A percentile compares a stretch with the other conserved stretches of the same genome.
These are phyloP conservation scores for Pyrus betulifolia DNA, from an alignment of 306 rosid species.

Conservation along the genomic window DNA sequence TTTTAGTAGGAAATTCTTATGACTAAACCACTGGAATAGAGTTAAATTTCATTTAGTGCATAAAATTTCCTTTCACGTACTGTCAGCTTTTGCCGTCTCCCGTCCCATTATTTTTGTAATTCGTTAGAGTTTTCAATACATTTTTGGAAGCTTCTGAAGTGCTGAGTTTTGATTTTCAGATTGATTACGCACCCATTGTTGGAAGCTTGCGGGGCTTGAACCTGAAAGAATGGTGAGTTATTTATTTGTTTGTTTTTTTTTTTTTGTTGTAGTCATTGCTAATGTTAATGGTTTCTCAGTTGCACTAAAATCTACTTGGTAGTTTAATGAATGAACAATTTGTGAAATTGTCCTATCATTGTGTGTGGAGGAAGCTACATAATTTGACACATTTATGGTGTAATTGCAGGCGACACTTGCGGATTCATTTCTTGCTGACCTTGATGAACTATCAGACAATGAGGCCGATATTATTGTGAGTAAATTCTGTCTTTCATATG, in stretches of 20 bases:
- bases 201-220: not conserved
- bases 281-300: not conserved
- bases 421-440: slow-evolving; percentile 93
- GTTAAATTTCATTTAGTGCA: not conserved
- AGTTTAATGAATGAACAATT: not conserved
- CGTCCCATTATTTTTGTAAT: not conserved
- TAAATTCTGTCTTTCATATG: not conserved
- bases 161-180: not conserved
- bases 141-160: not conserved
- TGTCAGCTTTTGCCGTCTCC: not conserved
- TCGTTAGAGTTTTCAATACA: not conserved
- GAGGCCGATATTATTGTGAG: slow-evolving; percentile 67
- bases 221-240: slow-evolving; percentile 20
- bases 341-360: not conserved
- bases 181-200: not conserved
- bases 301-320: not conserved
- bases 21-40: not conserved
- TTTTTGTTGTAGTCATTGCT: not conserved
- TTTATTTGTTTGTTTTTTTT: too few species aligned
- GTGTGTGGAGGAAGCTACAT: not conserved
- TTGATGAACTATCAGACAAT: slow-evolving; percentile 89
- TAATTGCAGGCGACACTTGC: slow-evolving; percentile 82
- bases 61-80: not conserved
- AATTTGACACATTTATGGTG: not conserved
- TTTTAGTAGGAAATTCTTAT: not conserved